These are phyloP conservation scores for Elongisporangium senticosum DNA, from an alignment of 352 stramenopile species.

Conservation along the genomic window DNA sequence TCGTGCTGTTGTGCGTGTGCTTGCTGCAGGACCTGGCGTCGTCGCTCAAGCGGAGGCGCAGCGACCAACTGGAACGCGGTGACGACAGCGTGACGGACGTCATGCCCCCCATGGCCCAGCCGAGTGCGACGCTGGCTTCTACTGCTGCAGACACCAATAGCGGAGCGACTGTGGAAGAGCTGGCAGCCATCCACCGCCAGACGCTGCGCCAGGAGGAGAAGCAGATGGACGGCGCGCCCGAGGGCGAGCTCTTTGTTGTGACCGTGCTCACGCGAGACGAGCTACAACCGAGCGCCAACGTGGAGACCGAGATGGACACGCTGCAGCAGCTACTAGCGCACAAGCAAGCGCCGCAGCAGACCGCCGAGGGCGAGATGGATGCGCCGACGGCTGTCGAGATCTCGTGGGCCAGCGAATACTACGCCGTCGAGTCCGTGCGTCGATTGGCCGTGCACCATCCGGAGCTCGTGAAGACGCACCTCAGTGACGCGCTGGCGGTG, in stretches of 20 bases:
- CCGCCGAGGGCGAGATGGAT: neutral
- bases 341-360: slow-evolving; percentile 5
- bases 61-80: neutral
- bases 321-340: slow-evolving; percentile 27
- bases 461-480: slow-evolving; percentile 1
- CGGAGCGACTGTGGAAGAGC: neutral
- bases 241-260: slow-evolving; percentile 58
- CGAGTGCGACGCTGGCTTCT: neutral
- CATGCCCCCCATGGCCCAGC: too few species aligned
- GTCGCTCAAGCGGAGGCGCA: neutral
- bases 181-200: slow-evolving; percentile 5
- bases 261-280: slow-evolving; percentile 41
- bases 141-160: neutral
- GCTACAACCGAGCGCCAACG: slow-evolving; percentile 28
- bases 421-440: slow-evolving; percentile 36
- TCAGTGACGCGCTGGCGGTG: slow-evolving; percentile 8
- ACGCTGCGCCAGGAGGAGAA: slow-evolving; percentile 26
- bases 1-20: neutral
- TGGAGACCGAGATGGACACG: slow-evolving; percentile 18
- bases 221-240: slow-evolving; percentile 35
- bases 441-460: slow-evolving; percentile 33
- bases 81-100: neutral
- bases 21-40: neutral
- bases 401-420: slow-evolving; percentile 36
- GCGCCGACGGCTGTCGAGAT: slow-evolving; percentile 12